Conservation (phyloP, 2,329 filamentous ascomycete species). For the Trichophyton benhamiae region DNA sequence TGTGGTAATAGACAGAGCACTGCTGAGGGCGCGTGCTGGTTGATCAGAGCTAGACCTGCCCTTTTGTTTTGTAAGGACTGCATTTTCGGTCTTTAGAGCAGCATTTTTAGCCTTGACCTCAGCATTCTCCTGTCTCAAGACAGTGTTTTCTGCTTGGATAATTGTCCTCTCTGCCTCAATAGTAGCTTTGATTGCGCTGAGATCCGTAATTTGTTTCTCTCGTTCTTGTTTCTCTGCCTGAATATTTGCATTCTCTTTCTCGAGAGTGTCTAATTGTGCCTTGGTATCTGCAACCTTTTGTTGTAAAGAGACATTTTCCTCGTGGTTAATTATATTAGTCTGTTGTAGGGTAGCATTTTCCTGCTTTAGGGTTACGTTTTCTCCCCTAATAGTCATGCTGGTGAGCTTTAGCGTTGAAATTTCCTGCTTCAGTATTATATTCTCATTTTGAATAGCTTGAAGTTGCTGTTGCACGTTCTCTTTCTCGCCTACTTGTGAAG, state of each 20-base stretch:
- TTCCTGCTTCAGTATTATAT: neutral
- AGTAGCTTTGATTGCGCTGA: neutral
- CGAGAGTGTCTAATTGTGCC: neutral
- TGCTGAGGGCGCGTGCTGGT: neutral
- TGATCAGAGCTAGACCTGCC: neutral
- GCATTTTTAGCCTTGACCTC: neutral
- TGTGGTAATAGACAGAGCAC: neutral
- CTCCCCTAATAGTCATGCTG: slow-evolving; percentile 5
- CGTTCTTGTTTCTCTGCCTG: neutral
- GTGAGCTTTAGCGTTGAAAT: neutral
- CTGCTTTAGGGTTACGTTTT: neutral
- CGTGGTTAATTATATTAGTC: neutral
- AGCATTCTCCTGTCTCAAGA: neutral
- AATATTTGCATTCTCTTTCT: neutral
- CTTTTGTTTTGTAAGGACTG: neutral
- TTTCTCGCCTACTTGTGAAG: slow-evolving; percentile 4
- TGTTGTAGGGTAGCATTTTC: neutral
- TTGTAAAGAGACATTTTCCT: neutral
- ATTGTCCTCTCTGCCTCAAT: neutral
- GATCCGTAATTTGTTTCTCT: neutral
- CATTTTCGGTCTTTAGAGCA: neutral
- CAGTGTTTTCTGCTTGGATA: neutral
- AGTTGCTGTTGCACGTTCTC: neutral
- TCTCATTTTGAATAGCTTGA: neutral
- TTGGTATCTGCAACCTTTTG: too few relatives aligned